Conservation (phyloP, 1,139 yeast species). For the Geotrichum armillariae region DNA sequence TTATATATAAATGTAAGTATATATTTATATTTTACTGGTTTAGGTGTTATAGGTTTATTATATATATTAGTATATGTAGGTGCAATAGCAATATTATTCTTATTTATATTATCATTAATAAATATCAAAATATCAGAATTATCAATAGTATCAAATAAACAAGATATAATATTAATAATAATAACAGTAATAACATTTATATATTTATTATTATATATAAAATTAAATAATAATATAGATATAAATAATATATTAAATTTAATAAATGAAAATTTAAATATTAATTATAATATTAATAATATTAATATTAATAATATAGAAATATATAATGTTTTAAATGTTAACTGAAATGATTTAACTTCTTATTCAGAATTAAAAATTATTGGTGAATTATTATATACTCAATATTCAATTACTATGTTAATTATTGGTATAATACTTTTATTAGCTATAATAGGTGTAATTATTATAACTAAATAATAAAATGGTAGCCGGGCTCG, state of each 20-base stretch:
- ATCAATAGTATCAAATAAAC: constrained; percentile 17
- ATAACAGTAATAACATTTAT: constrained; percentile 23
- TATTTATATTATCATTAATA: constrained; percentile 38
- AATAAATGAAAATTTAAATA: constrained; percentile 21
- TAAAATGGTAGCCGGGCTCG: constrained; percentile 6
- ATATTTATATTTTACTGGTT: constrained; percentile 33
- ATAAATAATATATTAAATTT: constrained; percentile 25
- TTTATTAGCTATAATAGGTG: constrained; percentile 26
- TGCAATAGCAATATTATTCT: constrained; percentile 37
- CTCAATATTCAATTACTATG: constrained; percentile 26
- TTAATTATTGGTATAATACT: constrained; percentile 25
- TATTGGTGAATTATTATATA: constrained; percentile 28
- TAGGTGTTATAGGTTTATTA: constrained; percentile 35
- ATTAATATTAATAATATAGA: constrained; percentile 18
- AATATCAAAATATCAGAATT: constrained; percentile 26
- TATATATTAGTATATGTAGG: constrained; percentile 37
- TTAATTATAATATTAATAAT: constrained; percentile 14
- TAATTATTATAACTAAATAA: constrained; percentile 23
- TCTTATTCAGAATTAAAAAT: constrained; percentile 24
- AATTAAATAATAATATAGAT: constrained; percentile 21
- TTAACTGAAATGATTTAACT: constrained; percentile 22
- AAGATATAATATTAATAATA: constrained; percentile 28
- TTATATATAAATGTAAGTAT: constrained; percentile 33
- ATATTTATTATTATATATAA: constrained; percentile 21
- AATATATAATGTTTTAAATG: constrained; percentile 21